Conservation (phyloP, 176 grass and related monocot species). For the Oryza rufipogon region DNA sequence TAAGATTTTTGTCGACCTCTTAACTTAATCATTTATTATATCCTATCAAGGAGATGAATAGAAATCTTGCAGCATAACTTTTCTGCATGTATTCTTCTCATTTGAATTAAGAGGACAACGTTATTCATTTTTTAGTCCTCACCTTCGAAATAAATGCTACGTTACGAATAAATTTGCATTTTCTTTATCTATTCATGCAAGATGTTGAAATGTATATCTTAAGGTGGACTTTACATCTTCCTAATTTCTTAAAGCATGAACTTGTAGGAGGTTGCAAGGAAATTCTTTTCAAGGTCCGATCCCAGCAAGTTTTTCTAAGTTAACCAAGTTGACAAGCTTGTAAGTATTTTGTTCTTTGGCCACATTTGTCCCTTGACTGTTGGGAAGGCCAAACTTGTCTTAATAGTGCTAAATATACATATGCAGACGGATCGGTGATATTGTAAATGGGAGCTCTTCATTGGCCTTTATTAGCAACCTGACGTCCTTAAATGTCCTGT, state of each 20-base stretch:
- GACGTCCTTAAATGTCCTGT: constrained; percentile 55
- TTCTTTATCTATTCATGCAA: not conserved
- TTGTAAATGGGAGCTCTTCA: constrained; percentile 57
- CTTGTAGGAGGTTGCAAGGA: constrained; percentile 43
- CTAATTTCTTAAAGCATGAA: not conserved
- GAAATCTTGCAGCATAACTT: too few relatives aligned
- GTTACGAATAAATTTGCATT: not conserved
- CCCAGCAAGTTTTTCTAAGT: constrained; percentile 40
- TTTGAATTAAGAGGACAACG: not conserved
- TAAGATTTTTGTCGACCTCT: constrained; percentile 18
- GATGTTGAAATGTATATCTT: not conserved
- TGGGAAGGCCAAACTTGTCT: constrained; percentile 7
- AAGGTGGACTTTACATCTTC: not conserved
- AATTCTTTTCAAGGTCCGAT: constrained; percentile 54
- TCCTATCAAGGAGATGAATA: not conserved
- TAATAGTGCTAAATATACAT: not conserved
- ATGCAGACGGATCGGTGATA: constrained; percentile 63
- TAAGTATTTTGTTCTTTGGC: constrained; percentile 15
- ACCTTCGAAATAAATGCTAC: not conserved
- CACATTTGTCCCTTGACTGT: not conserved
- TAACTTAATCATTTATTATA: not conserved
- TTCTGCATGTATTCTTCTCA: not conserved
- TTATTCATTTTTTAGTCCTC: too few relatives aligned
- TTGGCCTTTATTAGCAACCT: constrained; percentile 62
- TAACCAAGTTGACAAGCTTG: constrained; percentile 34